Percentiles rank a stretch among this genome's conserved stretches.
Evolutionary conservation across 2,329 filamentous ascomycete species (phyloP).

Genomic region (Phyllosticta citribraziliensis): DNA sequence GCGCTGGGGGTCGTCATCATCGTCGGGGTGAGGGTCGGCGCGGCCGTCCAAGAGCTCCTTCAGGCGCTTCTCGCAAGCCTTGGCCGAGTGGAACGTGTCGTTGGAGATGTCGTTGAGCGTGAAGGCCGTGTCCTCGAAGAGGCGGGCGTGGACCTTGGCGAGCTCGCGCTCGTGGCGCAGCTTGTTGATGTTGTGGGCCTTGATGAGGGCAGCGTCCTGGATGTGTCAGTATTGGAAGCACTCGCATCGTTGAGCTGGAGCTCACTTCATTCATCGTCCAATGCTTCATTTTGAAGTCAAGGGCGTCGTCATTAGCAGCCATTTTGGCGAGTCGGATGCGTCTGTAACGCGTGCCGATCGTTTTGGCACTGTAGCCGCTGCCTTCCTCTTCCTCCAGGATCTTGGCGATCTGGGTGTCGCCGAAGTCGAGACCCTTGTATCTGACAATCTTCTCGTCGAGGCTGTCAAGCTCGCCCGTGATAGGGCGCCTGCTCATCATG

Average conservation of each 20-base stretch:
- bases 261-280: slow-evolving; percentile 42
- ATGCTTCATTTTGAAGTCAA: slow-evolving; percentile 38
- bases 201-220: slow-evolving; percentile 36
- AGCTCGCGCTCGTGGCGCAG: slow-evolving; percentile 18
- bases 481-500: too few species aligned
- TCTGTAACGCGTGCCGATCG: slow-evolving; percentile 38
- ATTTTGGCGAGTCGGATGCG: slow-evolving; percentile 36
- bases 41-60: neutral
- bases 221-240: neutral
- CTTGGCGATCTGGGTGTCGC: slow-evolving; percentile 35
- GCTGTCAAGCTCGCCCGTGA: too few species aligned
- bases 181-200: slow-evolving; percentile 34
- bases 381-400: slow-evolving; percentile 34
- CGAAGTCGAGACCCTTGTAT: slow-evolving; percentile 11
- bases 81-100: neutral
- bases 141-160: neutral
- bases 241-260: neutral
- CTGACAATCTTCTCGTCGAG: too few species aligned
- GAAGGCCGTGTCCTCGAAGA: neutral
- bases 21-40: too few species aligned
- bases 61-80: neutral
- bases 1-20: too few species aligned
- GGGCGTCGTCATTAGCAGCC: slow-evolving; percentile 33
- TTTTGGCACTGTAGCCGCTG: slow-evolving; percentile 36
- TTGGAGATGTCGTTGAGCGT: neutral